phyloP scores from a whole-genome alignment of 139 green algal genomes.

The Coccomyxa sp. region DNA sequence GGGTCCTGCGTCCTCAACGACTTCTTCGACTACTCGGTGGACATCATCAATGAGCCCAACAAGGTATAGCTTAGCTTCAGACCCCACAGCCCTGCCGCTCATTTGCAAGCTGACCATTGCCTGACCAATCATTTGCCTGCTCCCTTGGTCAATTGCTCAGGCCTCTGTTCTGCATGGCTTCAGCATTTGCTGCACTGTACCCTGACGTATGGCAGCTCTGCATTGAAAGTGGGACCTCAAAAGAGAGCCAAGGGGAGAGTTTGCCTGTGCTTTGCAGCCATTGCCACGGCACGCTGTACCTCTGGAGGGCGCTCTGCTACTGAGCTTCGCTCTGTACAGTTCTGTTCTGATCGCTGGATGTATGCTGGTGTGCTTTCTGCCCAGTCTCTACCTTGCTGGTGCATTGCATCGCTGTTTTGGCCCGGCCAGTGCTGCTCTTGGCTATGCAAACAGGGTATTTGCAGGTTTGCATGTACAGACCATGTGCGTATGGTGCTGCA shows the following conservation, averaged over 20 bases:
- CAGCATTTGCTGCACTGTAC: not conserved
- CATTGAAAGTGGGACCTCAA: not conserved
- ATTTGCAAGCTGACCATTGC: no score
- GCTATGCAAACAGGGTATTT: not conserved
- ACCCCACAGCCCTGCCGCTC: no score
- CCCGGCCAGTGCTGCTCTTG: no score
- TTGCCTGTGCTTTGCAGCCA: conserved; percentile 10
- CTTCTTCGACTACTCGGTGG: conserved; percentile 61
- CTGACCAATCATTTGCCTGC: no score
- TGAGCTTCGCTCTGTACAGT: conserved; percentile 36
- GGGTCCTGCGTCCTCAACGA: conserved; percentile 65
- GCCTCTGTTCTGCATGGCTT: not conserved
- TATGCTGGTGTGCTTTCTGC: conserved; percentile 28
- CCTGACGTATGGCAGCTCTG: not conserved
- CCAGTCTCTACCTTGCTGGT: not conserved
- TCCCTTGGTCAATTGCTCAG: not conserved
- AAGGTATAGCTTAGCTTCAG: conserved; percentile 31
- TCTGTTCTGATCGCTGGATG: conserved; percentile 38
- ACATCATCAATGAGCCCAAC: conserved; percentile 51
- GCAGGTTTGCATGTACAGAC: no score
- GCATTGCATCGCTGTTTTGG: no score
- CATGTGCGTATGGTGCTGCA: no score
- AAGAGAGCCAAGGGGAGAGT: not conserved
- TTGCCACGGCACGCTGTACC: conserved; percentile 39
- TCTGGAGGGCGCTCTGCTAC: conserved; percentile 54